A percentile compares a stretch with the other conserved stretches of the same genome.
Conservation (phyloP, 31 red algal genomes). For the Bonnemaisonia californica region DNA sequence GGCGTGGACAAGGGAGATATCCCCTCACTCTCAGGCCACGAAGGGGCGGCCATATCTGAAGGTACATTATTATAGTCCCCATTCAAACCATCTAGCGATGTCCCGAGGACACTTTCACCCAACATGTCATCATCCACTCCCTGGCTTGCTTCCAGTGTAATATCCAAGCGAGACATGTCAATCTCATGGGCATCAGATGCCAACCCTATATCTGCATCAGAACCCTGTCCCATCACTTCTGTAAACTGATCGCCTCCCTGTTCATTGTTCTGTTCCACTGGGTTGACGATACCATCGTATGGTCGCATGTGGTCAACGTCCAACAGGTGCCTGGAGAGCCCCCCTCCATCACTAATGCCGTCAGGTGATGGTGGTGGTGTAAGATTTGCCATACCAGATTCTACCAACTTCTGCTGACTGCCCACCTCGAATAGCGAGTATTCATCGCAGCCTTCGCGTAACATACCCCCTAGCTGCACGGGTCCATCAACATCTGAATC, state of each 20-base stretch:
- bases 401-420: background rate
- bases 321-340: background rate
- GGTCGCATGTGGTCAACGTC: background rate
- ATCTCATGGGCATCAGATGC: background rate
- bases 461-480: background rate
- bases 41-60: background rate
- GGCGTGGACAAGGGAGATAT: background rate
- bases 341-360: background rate
- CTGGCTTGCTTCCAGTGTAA: background rate
- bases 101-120: background rate
- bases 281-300: background rate
- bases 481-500: constrained; percentile 37
- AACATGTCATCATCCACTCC: background rate
- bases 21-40: background rate
- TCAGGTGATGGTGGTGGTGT: background rate
- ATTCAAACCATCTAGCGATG: background rate
- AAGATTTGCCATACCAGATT: background rate
- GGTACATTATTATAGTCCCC: background rate
- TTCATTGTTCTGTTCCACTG: background rate
- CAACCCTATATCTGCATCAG: background rate
- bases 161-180: background rate
- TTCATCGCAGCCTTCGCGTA: background rate
- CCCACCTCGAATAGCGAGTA: background rate
- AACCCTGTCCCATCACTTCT: too few relatives aligned
- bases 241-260: background rate